Evolutionary conservation across 2,329 filamentous ascomycete genomes (phyloP).

Genomic region (Fusarium sp.): DNA sequence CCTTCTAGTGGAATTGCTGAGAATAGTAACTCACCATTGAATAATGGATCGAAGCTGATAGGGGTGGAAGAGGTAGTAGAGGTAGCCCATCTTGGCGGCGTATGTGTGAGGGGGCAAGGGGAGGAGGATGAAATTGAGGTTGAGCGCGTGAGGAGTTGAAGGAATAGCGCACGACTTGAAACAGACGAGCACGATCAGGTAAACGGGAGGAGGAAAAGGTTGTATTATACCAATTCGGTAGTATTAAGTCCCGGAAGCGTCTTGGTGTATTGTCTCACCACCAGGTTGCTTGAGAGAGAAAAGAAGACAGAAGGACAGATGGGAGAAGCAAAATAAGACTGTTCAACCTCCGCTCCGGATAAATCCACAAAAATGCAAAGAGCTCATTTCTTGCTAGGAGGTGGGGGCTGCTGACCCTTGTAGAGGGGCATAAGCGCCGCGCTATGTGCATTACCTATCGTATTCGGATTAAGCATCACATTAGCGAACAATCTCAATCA

Average conservation of each 20-base stretch:
- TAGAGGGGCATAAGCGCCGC: conserved; percentile 30
- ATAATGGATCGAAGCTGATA: conserved; percentile 84
- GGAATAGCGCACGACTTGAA: conserved; percentile 38
- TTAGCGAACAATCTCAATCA: background rate
- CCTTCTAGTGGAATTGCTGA: too few relatives aligned
- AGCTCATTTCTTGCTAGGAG: conserved; percentile 47
- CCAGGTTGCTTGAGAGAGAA: conserved; percentile 36
- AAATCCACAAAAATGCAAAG: conserved; percentile 49
- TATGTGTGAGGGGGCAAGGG: conserved; percentile 21
- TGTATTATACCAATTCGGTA: conserved; percentile 46
- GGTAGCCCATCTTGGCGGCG: conserved; percentile 66
- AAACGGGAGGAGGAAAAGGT: conserved; percentile 37
- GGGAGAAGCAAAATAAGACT: conserved; percentile 40
- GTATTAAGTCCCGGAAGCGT: conserved; percentile 41
- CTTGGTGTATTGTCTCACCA: conserved; percentile 38
- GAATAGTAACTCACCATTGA: conserved; percentile 77
- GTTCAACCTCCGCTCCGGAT: conserved; percentile 46
- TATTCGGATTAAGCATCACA: conserved; percentile 26
- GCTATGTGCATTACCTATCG: conserved; percentile 33
- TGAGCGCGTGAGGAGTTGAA: conserved; percentile 22
- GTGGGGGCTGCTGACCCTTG: conserved; percentile 42
- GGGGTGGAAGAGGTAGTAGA: conserved; percentile 83
- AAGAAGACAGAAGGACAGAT: conserved; percentile 37
- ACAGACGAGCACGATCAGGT: conserved; percentile 26
- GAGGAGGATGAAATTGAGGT: conserved; percentile 7